phyloP scores from a whole-genome alignment of 495 filamentous ascomycete genomes.

The Cercophora newfieldiana region DNA sequence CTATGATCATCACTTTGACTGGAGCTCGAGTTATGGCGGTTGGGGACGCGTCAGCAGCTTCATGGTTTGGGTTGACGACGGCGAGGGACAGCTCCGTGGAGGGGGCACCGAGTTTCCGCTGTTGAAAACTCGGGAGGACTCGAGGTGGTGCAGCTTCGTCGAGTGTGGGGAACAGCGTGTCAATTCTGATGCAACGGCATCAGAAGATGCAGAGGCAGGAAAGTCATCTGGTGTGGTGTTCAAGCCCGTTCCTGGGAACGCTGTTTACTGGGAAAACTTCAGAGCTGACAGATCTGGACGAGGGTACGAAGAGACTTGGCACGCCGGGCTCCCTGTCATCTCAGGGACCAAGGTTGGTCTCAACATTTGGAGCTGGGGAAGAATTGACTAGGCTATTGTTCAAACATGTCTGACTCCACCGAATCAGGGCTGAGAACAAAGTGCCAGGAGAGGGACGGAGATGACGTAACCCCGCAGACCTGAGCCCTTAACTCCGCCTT shows the following conservation, averaged over 20 bases:
- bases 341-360: conserved; percentile 47
- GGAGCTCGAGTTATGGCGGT: conserved; percentile 40
- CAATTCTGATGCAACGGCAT: conserved; percentile 13
- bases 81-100: conserved; percentile 33
- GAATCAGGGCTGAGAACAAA: not conserved
- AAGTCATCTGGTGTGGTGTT: conserved; percentile 37
- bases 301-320: conserved; percentile 50
- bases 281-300: conserved; percentile 43
- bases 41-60: conserved; percentile 52
- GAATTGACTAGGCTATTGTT: conserved; percentile 26
- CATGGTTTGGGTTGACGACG: conserved; percentile 46
- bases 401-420: not conserved
- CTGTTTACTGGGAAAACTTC: conserved; percentile 54
- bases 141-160: conserved; percentile 47
- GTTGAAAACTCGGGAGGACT: conserved; percentile 29
- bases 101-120: conserved; percentile 50
- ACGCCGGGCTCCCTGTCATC: conserved; percentile 47
- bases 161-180: conserved; percentile 34
- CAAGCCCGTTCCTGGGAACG: conserved; percentile 45
- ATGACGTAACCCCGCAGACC: conserved; percentile 1
- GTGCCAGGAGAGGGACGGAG: not conserved
- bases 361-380: conserved; percentile 51
- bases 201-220: not conserved
- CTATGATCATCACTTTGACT: conserved; percentile 50
- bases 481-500: not conserved